These are phyloP conservation scores for Guyanaporus albipodus DNA, from an alignment of 768 basidiomycete genomes.

Conservation along the genomic window DNA sequence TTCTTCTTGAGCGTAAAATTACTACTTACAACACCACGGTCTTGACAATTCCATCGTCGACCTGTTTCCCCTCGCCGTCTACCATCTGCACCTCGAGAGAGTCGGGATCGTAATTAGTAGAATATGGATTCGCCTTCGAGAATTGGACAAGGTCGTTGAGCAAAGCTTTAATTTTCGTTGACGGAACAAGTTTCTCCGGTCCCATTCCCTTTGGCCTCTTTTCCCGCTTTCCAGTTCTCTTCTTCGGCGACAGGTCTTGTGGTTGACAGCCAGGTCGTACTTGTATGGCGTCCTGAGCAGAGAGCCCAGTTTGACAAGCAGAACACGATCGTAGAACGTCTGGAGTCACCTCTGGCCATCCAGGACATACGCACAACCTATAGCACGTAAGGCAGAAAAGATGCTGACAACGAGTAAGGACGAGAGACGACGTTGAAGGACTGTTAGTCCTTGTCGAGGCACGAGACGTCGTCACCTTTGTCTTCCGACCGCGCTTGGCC, in stretches of 20 bases:
- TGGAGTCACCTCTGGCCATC: conserved; percentile 69
- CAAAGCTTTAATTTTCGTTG: conserved; percentile 86
- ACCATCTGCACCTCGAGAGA: conserved; percentile 73
- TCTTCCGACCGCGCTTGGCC: conserved; percentile 49
- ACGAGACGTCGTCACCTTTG: conserved; percentile 58
- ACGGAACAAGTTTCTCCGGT: conserved; percentile 62
- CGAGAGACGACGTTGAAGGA: conserved; percentile 56
- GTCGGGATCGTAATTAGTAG: conserved; percentile 78
- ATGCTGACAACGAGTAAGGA: conserved; percentile 92
- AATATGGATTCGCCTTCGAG: conserved; percentile 82
- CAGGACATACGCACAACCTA: conserved; percentile 68
- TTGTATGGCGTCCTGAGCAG: conserved; percentile 75
- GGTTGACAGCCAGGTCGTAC: conserved; percentile 57
- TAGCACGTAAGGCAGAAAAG: conserved; percentile 89
- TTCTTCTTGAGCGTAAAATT: conserved; percentile 11
- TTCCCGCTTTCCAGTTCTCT: conserved; percentile 61
- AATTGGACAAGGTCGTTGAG: conserved; percentile 75
- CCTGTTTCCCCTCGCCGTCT: conserved; percentile 64
- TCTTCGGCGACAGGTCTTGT: conserved; percentile 47
- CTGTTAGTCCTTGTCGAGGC: conserved; percentile 71
- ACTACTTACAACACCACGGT: conserved; percentile 89
- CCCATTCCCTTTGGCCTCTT: conserved; percentile 54
- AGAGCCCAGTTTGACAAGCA: conserved; percentile 68
- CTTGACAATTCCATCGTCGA: conserved; percentile 74
- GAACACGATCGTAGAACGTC: conserved; percentile 66